Percentiles rank a stretch among this genome's conserved stretches.
Conservation (phyloP, 108 stramenopile genomes). For the Nannochloropsis granulata region DNA sequence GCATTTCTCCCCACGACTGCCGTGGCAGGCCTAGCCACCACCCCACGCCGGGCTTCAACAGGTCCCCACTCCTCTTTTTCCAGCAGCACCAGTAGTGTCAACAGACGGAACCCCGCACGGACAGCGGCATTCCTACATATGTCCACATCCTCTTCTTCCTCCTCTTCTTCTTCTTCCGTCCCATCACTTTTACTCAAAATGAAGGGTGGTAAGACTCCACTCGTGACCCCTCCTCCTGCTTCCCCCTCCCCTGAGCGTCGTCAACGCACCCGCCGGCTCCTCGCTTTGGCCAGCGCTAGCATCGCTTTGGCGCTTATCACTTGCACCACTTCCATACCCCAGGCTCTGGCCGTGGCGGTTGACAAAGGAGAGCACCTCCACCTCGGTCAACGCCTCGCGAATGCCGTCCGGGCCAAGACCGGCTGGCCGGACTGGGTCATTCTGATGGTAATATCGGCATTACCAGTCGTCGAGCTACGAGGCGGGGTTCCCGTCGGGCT, state of each 20-base stretch:
- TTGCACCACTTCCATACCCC: background rate
- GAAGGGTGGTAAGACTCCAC: too few species aligned
- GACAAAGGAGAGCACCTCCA: slow-evolving; percentile 13
- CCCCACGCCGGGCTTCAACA: too few species aligned
- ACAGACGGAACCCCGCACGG: too few species aligned
- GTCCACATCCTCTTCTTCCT: too few species aligned
- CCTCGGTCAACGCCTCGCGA: slow-evolving; percentile 17
- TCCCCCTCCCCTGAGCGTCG: background rate
- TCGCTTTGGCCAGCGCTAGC: background rate
- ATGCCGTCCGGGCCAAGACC: background rate
- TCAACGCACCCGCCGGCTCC: background rate
- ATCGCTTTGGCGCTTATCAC: background rate
- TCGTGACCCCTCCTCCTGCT: background rate
- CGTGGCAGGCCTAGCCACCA: too few species aligned
- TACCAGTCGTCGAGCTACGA: slow-evolving; percentile 83
- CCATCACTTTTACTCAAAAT: too few species aligned
- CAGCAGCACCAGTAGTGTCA: too few species aligned
- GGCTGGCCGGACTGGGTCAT: slow-evolving; percentile 63
- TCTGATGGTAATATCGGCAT: slow-evolving; percentile 68
- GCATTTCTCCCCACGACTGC: too few species aligned
- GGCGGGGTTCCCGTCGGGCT: slow-evolving; percentile 45
- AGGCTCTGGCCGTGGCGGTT: background rate
- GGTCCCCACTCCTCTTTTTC: too few species aligned
- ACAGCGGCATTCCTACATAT: too few species aligned
- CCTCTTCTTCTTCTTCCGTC: too few species aligned